Base-by-base conservation (phyloP, 768 basidiomycete species). In the Leccinum boreale region DNA sequence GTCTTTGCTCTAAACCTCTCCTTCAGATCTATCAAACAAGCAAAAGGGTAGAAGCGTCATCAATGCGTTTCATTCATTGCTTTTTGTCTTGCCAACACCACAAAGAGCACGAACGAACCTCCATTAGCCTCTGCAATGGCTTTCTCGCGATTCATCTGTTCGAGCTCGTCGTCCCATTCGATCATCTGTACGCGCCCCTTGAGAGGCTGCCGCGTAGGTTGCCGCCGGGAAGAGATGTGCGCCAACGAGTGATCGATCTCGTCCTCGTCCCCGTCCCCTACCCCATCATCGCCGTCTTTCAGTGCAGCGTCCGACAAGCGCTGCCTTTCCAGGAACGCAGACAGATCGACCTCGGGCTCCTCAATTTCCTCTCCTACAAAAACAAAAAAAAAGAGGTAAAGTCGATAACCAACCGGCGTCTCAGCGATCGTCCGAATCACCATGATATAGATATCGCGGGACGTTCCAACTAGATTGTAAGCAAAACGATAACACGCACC, bases 291-390 rank as follows among this genome's bases (percentile, higher is more conserved):
- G 5, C 15, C 8, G 44, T n/a, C 56, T 39, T 52, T 8, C 66
- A 5, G 42, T 12, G 3, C 42, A 19, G 42, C 62, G 21, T 81
- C 81, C 1, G 78, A 76, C 42, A 81, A 67, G 51, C 79, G 76
- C 63, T 92, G 90, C 56, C 74, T 81, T 58, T 83, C 86, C 35
- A 91, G 75, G 62, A 92, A 89, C 0, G 74, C 58, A 0, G 87
- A 81, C 1, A 92, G 65, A 71, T 92, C 89, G 8, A 91, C 79
- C 67, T 92, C 88, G 4, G 87, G 87, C 57, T 90, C 89, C 0
- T 78, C 68, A 14, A 82, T 77, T 8, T 80, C 84, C 70, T 90
- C 86, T 4, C 89, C 88, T 87, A 60, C 42, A 26, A 50, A 59
- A 33, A 9, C 28, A 24, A 2, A 28, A 28, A 50, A 15, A 14